Evolutionary conservation across 352 stramenopile genomes (phyloP), one percentile per base, ranked within the genome.

Genomic region (Pythium rishiriense): DNA sequence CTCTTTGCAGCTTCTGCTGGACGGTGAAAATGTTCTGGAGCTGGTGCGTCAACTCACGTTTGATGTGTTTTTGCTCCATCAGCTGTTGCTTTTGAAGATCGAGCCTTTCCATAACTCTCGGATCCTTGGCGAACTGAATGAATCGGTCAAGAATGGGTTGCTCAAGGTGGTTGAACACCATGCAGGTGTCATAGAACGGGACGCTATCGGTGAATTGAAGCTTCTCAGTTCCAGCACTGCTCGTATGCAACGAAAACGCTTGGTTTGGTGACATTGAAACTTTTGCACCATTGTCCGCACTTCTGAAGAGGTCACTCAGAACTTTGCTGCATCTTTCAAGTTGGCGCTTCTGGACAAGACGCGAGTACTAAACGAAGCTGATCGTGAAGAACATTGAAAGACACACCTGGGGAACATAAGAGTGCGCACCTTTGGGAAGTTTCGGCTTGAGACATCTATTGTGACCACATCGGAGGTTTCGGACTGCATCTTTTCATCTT

Each of bases 81-180:
- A 85, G 83, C 47, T 88, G 77, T 45, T 89, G 75, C 11, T 66
- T 74, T 12, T 86, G 76, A 1, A 88, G 54, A 11, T 52, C 15
- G 17, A 88, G 70, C 1, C 79, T 68, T 48, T 90, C 80, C 61
- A 93, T 75, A 15, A 90, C 31, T 19, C 75, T 75, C 0, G 77
- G 73, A 31, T 93, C 80, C 45, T 90, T 93, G 6, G 80, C 66
- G 54, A 91, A 93, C 24, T 81, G 49, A 14, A 90, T 29, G 10
- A 93, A 62, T 6, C 84, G 84, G 39, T 90, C 81, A 15, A 93
- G 73, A 21, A 93, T 73, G 0, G 84, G 80, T 54, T 85, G 69
- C 37, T 90, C 82, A 9, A 93, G 63, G 67, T 93, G 84, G 25
- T 90, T 89, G 64, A 84, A 89, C 8, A 78, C 72, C n/a, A 66